A percentile compares a stretch with the other conserved stretches of the same genome.
Evolutionary conservation across 768 basidiomycete species (phyloP).

Genomic region (Leccinum truebloodii): DNA sequence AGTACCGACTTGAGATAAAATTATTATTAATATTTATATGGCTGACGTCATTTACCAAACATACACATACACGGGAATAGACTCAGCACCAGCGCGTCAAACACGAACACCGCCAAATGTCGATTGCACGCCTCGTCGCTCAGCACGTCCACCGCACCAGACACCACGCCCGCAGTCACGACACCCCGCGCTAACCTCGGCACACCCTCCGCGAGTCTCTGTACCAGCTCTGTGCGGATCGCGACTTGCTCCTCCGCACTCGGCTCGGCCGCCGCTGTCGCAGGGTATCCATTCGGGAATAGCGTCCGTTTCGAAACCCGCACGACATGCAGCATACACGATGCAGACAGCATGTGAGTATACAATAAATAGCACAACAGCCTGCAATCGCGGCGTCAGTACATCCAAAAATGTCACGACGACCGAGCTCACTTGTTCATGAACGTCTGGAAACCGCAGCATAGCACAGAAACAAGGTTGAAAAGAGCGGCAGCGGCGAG

Average conservation of each 20-base stretch:
- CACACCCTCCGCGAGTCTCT: constrained; percentile 40
- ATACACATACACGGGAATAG: constrained; percentile 61
- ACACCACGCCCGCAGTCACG: constrained; percentile 28
- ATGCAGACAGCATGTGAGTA: constrained; percentile 50
- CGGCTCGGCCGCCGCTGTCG: constrained; percentile 69
- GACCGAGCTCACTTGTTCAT: constrained; percentile 52
- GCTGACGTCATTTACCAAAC: constrained; percentile 16
- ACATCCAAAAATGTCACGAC: background rate
- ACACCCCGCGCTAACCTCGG: constrained; percentile 41
- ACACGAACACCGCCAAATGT: constrained; percentile 70
- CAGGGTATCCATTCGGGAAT: constrained; percentile 91
- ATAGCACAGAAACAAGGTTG: constrained; percentile 47
- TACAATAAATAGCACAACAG: constrained; percentile 71
- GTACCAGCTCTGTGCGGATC: constrained; percentile 46
- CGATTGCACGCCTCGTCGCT: constrained; percentile 62
- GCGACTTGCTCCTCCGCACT: constrained; percentile 71
- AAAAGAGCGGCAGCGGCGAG: constrained; percentile 49
- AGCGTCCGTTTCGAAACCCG: constrained; percentile 65
- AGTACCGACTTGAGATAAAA: background rate
- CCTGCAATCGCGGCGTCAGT: constrained; percentile 37
- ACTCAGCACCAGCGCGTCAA: constrained; percentile 70
- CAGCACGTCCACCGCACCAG: constrained; percentile 46
- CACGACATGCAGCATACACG: constrained; percentile 53
- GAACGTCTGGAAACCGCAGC: constrained; percentile 50
- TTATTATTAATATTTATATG: background rate